Percentiles rank a stretch among this genome's conserved stretches.
phyloP scores from a whole-genome alignment of 345 rosid genomes.

The Eucalyptus cladocalyx region DNA sequence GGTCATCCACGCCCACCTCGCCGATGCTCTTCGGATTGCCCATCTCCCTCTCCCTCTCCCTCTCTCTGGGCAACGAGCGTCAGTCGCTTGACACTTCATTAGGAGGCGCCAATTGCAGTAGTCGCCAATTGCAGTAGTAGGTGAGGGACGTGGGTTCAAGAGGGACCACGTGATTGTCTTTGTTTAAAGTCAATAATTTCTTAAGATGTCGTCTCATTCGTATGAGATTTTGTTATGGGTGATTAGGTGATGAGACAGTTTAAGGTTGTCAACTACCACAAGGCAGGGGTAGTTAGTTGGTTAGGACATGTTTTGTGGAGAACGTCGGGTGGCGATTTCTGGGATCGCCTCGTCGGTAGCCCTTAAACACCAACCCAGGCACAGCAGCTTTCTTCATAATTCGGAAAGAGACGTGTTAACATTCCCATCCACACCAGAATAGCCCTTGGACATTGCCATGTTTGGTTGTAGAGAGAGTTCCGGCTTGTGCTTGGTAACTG shows the following conservation, averaged over 20 bases:
- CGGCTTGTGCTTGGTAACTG: background rate
- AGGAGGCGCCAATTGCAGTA: background rate
- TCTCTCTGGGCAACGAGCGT: background rate
- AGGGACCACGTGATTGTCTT: background rate
- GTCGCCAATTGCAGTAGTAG: background rate
- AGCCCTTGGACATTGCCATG: background rate
- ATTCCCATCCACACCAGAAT: background rate
- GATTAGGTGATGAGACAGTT: background rate
- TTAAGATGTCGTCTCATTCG: no score
- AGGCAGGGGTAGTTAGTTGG: background rate
- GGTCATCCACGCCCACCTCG: constrained; percentile 39
- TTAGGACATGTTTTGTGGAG: background rate
- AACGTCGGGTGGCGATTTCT: background rate
- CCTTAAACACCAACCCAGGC: background rate
- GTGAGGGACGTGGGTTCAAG: background rate
- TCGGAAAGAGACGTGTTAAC: background rate
- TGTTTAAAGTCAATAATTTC: background rate
- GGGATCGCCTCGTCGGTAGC: background rate
- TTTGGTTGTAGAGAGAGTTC: background rate
- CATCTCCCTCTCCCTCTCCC: background rate
- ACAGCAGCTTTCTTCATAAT: background rate
- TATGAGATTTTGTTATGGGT: background rate
- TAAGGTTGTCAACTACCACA: background rate
- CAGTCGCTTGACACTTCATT: background rate
- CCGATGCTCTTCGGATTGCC: constrained; percentile 9